These are phyloP conservation scores for Tylopilus plumbeoviolaceoides DNA, from an alignment of 768 basidiomycete species.

Conservation along the genomic window DNA sequence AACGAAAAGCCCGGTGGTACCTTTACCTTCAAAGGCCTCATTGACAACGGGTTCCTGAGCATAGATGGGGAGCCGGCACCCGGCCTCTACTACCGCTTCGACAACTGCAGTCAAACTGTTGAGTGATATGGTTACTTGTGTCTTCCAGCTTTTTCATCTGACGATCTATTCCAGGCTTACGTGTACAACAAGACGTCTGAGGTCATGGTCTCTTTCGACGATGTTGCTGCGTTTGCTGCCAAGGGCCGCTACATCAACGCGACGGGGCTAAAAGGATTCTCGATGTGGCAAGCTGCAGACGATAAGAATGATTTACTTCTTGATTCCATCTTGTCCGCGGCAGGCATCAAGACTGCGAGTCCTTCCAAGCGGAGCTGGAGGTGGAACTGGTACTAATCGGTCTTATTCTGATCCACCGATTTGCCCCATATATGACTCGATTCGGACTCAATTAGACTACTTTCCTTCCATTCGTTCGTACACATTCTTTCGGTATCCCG, in stretches of 20 bases:
- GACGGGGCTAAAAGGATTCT: constrained; percentile 55
- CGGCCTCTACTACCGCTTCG: constrained; percentile 53
- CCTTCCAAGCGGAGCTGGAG: background rate
- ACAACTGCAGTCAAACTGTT: constrained; percentile 71
- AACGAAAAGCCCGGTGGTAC: constrained; percentile 44
- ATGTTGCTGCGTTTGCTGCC: constrained; percentile 50
- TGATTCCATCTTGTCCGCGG: background rate
- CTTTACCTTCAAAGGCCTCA: constrained; percentile 57
- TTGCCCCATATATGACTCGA: background rate
- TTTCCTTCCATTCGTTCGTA: background rate
- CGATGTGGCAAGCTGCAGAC: constrained; percentile 69
- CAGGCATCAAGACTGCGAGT: background rate
- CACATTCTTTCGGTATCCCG: too few relatives aligned
- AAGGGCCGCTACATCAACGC: constrained; percentile 60
- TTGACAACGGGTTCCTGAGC: constrained; percentile 52
- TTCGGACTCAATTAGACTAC: background rate
- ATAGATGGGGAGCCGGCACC: constrained; percentile 22
- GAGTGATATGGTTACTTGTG: constrained; percentile 18
- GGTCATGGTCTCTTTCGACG: constrained; percentile 57
- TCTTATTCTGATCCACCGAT: background rate
- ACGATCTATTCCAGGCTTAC: background rate
- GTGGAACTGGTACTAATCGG: background rate
- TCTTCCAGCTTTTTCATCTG: background rate
- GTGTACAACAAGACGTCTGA: background rate
- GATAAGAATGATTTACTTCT: constrained; percentile 57